Percentiles rank a stretch among this genome's conserved stretches.
These are phyloP conservation scores for Cavenderia fasciculata DNA, from an alignment of 78 protist species.

Conservation along the genomic window DNA sequence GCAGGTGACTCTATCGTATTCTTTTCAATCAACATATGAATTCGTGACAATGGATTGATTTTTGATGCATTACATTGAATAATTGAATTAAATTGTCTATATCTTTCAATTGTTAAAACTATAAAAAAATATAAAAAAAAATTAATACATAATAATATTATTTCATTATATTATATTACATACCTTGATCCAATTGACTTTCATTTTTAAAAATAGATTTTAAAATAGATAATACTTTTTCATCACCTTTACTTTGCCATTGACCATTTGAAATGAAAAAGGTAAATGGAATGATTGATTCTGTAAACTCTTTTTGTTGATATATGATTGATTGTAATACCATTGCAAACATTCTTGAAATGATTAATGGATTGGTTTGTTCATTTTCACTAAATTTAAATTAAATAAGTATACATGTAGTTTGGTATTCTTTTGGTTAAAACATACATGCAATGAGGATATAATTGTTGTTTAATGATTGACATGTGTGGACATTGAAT, in stretches of 20 bases:
- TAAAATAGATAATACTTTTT: neutral
- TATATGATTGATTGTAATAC: neutral
- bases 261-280: neutral
- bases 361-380: constrained; percentile 43
- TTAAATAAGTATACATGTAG: neutral
- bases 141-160: neutral
- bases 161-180: neutral
- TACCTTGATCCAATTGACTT: neutral
- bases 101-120: constrained; percentile 13
- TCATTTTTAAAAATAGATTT: constrained; percentile 4
- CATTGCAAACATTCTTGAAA: constrained; percentile 44
- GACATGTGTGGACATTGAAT: constrained; percentile 5
- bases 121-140: neutral
- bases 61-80: constrained; percentile 47
- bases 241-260: neutral
- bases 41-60: constrained; percentile 8
- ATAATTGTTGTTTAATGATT: neutral
- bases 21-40: constrained; percentile 2
- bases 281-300: constrained; percentile 46
- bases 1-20: neutral
- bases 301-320: neutral
- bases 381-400: neutral
- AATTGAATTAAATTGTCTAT: constrained; percentile 51
- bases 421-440: neutral
- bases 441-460: neutral